Evolutionary conservation across 2,329 filamentous ascomycete species (phyloP).

Genomic region (Cercospora citrullina): DNA sequence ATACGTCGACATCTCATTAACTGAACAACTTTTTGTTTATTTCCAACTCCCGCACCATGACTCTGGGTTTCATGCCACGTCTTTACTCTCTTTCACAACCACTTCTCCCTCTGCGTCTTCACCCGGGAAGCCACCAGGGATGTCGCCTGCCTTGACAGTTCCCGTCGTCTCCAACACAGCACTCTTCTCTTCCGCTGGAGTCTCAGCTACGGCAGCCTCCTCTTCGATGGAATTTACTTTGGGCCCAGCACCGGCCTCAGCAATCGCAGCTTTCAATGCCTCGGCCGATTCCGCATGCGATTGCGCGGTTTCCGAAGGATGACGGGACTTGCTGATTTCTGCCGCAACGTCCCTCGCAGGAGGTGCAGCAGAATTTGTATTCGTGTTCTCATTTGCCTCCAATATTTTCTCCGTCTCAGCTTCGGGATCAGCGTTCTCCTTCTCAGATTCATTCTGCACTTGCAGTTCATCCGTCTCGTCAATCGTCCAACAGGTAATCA

Average conservation of each 20-base stretch:
- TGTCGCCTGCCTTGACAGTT: constrained; percentile 31
- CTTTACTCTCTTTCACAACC: constrained; percentile 32
- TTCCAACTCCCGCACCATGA: neutral
- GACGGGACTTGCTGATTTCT: constrained; percentile 24
- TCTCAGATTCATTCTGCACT: constrained; percentile 31
- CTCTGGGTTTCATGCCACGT: neutral
- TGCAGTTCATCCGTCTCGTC: constrained; percentile 44
- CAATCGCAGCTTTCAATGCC: constrained; percentile 29
- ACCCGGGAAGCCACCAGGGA: constrained; percentile 36
- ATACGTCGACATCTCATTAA: neutral
- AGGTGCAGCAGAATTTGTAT: constrained; percentile 29
- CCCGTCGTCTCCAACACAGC: constrained; percentile 21
- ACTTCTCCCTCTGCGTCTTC: constrained; percentile 36
- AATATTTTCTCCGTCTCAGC: constrained; percentile 30
- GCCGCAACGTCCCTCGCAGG: constrained; percentile 24
- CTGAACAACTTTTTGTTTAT: neutral
- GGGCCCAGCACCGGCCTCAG: constrained; percentile 27
- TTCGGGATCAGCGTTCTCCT: constrained; percentile 21
- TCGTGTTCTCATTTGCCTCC: constrained; percentile 29
- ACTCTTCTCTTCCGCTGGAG: constrained; percentile 17
- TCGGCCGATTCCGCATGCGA: constrained; percentile 23
- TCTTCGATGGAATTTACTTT: constrained; percentile 17
- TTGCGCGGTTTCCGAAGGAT: constrained; percentile 24
- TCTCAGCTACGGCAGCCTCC: constrained; percentile 10
- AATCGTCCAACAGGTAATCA: constrained; percentile 46